phyloP scores from a whole-genome alignment of 208 protist genomes.

The Acanthamoeba lenticulata region DNA sequence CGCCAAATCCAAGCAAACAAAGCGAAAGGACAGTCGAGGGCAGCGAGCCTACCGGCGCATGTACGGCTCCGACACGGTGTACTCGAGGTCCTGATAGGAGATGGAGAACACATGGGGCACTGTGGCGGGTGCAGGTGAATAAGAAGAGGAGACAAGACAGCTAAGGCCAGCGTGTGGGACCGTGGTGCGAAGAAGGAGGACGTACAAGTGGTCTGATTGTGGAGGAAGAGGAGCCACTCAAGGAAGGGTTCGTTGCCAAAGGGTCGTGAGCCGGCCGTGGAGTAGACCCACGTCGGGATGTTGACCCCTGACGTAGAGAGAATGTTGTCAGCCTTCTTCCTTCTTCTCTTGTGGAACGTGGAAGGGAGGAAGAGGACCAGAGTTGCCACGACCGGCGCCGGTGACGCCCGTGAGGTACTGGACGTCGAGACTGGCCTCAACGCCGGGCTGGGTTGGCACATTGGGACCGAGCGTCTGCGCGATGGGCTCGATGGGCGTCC shows the following conservation, averaged over 20 bases:
- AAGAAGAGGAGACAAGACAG: not conserved
- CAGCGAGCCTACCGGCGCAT: not conserved
- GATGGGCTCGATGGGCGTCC: not conserved
- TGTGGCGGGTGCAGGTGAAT: not conserved
- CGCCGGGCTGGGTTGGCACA: not conserved
- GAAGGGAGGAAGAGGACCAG: not conserved
- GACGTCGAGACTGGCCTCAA: not conserved
- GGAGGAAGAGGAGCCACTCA: slow-evolving; percentile 1
- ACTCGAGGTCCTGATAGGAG: slow-evolving; percentile 7
- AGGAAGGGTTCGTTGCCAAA: not conserved
- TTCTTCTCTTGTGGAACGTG: no score
- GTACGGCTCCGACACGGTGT: slow-evolving; percentile 9
- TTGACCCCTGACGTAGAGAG: no score
- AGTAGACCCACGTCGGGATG: slow-evolving; percentile 14
- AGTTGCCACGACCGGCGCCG: not conserved
- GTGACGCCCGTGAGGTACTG: slow-evolving; percentile 16
- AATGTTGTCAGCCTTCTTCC: no score
- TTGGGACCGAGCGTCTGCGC: not conserved
- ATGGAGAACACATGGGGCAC: slow-evolving; percentile 1
- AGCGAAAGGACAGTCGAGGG: not conserved
- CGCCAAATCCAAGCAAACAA: no score
- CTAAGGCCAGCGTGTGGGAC: not conserved
- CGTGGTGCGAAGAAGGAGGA: not conserved
- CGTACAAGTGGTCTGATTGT: not conserved
- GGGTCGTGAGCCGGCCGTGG: not conserved